Evolutionary conservation across 176 grass and related monocot genomes (phyloP), one percentile per base, ranked within the genome.

Genomic region (Secale cereale): DNA sequence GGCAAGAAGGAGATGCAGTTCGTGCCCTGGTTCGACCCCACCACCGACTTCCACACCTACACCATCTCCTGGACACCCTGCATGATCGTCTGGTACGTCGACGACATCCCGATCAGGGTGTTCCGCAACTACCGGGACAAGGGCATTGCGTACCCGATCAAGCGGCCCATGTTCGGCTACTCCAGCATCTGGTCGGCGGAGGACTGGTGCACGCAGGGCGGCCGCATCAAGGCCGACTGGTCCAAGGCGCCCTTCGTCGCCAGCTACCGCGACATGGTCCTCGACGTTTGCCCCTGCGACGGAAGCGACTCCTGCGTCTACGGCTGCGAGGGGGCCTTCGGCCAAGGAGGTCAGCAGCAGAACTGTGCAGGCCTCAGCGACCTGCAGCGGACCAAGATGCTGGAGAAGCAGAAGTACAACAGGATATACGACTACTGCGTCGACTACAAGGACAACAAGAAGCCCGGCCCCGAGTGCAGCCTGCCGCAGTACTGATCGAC

Each of bases 141-240:
- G 2, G 91, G 92, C 15, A 50, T 94, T 52, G 65, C 86, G 8
- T 97, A 69, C 14, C 92, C 90, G 2, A 86, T 76, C 6, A 84
- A 50, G 23, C 81, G 81, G 32, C 85, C 90, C 0, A 94, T 92
- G 92, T 87, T 56, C 23, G 70, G 39, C 71, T 48, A 74, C 89
- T 94, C 89, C 20, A 97, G 91, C 91, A 90, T 94, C 70, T 94
- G 94, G 94, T 82, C 84, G 28, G 94, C 94, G 29, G 91, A 93
- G 17, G 87, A 93, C 36, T 96, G 94, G 94, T 89, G 91, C 22
- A 88, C 87, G 23, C 85, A 91, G 71, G 94, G 89, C 14, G 94
- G 94, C 14, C 79, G 77, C 23, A 48, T 92, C 17, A 92, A 90
- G 82, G 85, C 90, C 20, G 88, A 97, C 82, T 97, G 94, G 94